Evolutionary conservation across 352 stramenopile genomes (phyloP).

Genomic region (Phytophthora fragariae): DNA sequence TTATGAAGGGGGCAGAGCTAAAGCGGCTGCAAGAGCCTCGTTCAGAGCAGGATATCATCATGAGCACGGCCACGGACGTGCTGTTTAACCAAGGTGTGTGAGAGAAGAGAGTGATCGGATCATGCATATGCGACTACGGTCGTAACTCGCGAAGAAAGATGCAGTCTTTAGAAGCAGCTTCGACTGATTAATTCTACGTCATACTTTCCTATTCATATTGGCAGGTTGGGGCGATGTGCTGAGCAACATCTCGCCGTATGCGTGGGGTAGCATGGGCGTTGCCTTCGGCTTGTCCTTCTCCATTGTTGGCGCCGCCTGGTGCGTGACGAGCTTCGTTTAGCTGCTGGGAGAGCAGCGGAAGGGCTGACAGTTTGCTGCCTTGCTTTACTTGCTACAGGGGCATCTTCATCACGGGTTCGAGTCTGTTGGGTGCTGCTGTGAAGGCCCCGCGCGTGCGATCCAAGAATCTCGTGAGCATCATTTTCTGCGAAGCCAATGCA

Average conservation of each 20-base stretch:
- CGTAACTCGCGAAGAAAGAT: slow-evolving; percentile 7
- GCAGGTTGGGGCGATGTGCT: slow-evolving; percentile 95
- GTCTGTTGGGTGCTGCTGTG: slow-evolving; percentile 97
- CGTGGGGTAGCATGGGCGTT: slow-evolving; percentile 98
- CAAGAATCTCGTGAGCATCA: slow-evolving; percentile 99
- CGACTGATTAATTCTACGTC: neutral
- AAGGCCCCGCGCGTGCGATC: slow-evolving; percentile 98
- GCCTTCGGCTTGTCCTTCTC: slow-evolving; percentile 97
- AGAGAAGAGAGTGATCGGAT: neutral
- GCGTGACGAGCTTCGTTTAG: slow-evolving; percentile 16
- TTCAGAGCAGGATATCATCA: slow-evolving; percentile 41
- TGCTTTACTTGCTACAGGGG: slow-evolving; percentile 55
- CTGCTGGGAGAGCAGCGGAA: neutral
- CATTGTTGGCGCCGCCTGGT: slow-evolving; percentile 97
- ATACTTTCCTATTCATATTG: slow-evolving; percentile 1
- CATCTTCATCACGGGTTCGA: slow-evolving; percentile 95
- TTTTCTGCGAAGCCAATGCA: slow-evolving; percentile 99
- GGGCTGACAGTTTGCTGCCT: slow-evolving; percentile 9
- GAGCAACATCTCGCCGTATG: slow-evolving; percentile 98
- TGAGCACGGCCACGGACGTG: slow-evolving; percentile 84
- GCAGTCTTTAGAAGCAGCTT: neutral
- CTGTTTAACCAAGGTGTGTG: slow-evolving; percentile 87
- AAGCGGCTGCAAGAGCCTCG: slow-evolving; percentile 16
- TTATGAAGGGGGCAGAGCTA: slow-evolving; percentile 22
- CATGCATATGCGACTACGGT: neutral